Evolutionary conservation across 345 rosid species (phyloP), one percentile per base, ranked within the genome.

Genomic region (Linum tenue): DNA sequence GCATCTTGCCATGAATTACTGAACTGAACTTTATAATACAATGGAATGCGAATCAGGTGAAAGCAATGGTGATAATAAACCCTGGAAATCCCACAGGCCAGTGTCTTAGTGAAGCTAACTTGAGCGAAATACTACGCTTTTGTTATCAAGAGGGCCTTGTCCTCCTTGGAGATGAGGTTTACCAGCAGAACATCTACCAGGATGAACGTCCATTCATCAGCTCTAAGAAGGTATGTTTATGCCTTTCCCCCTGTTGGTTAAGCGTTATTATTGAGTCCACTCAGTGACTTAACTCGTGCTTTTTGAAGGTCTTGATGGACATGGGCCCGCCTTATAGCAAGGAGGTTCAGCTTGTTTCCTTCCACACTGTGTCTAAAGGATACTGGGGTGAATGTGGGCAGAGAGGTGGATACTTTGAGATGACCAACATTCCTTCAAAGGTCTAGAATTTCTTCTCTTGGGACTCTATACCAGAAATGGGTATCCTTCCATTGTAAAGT

Each of bases 71-170:
- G 68, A 90, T 94, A 69, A 94, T 94, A 62, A 94, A 94, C 83
- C 99, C 99, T 2, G 99, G 97, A n/a, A 94, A 94, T 76, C 99
- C 99, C 42, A 94, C 99, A 40, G 99, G 99, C n/a, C 92, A 85
- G 77, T 94, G 99, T 73, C 89, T 94, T 50, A 94, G 99, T 64
- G 91, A 73, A 84, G 83, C 94, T 67, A 94, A 94, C 75, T 74
- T 94, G 63, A 83, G 82, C 79, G 97, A 90, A 82, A 90, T 90
- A 68, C 65, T 94, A 75, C 72, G 16, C 66, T 94, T 81, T 76
- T 94, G 99, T 80, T 76, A 82, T 67, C 84, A 77, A 66, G 99
- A 94, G 76, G 82, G 81, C 68, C 61, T 94, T 63, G 96, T 80
- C 63, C 82, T 94, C 79, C 86, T 94, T 59, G 99, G 97, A 64